A percentile compares a stretch with the other conserved stretches of the same genome.
phyloP scores from a whole-genome alignment of 2,329 filamentous ascomycete species.

The Tolypocladium endophyticum region DNA sequence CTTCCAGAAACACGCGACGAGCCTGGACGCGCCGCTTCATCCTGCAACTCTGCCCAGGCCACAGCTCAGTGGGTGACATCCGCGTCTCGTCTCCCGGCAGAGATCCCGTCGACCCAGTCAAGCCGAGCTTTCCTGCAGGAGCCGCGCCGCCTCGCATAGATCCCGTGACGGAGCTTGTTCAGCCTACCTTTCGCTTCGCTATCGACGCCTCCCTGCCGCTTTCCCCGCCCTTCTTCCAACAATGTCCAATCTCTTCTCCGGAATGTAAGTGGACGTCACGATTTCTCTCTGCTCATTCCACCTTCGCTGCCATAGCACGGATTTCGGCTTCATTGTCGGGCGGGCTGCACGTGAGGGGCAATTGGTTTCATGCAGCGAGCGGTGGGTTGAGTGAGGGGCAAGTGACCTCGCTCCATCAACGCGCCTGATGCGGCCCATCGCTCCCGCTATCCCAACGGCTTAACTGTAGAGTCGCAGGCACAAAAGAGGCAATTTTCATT shows the following conservation, averaged over 20 bases:
- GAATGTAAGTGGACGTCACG: conserved; percentile 40
- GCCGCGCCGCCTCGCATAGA: conserved; percentile 2
- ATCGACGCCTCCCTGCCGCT: background rate
- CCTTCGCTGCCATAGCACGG: background rate
- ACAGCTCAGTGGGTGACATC: background rate
- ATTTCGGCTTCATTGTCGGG: background rate
- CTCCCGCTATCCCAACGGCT: background rate
- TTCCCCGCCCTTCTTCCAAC: conserved; percentile 10
- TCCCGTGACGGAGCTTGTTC: conserved; percentile 3
- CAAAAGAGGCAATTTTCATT: background rate
- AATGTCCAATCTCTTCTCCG: conserved; percentile 53
- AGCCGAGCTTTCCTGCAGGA: background rate
- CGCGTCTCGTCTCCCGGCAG: background rate
- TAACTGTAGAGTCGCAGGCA: background rate
- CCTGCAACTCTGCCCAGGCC: background rate
- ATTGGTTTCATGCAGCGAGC: background rate
- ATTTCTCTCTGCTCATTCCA: background rate
- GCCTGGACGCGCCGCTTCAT: background rate
- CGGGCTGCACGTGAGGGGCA: background rate
- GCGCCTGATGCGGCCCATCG: background rate
- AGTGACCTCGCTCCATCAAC: conserved; percentile 1
- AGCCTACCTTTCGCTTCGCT: conserved; percentile 1
- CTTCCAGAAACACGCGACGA: background rate
- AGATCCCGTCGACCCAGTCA: background rate
- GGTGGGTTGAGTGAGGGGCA: conserved; percentile 8